These are phyloP conservation scores for Raphanus sativus DNA, from an alignment of 345 rosid species.

Conservation along the genomic window DNA sequence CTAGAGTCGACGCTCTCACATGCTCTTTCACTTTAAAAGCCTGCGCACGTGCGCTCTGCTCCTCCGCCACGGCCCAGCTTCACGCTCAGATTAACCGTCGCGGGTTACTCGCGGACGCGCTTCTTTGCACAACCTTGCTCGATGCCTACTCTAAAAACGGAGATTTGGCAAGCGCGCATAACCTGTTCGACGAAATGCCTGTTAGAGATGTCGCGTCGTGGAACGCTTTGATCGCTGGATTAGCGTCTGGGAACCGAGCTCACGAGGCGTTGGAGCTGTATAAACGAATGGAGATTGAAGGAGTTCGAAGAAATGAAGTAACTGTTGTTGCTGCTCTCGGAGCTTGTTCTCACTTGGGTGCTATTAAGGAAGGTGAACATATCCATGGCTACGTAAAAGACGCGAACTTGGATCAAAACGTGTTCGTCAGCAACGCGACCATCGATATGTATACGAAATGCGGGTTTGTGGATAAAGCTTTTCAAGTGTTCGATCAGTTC, in stretches of 20 bases:
- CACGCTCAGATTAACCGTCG: conserved; percentile 53
- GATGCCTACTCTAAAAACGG: conserved; percentile 71
- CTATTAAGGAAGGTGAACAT: conserved; percentile 59
- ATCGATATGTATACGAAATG: conserved; percentile 88
- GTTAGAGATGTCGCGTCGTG: conserved; percentile 72
- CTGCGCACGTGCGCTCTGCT: conserved; percentile 63
- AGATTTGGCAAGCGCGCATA: conserved; percentile 47
- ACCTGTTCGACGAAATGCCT: conserved; percentile 74
- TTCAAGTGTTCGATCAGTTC: conserved; percentile 53
- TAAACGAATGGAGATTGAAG: conserved; percentile 52
- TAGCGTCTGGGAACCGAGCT: conserved; percentile 63
- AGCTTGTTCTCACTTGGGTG: conserved; percentile 82
- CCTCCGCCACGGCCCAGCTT: conserved; percentile 51
- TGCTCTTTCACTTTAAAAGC: conserved; percentile 82
- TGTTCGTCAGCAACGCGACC: conserved; percentile 65
- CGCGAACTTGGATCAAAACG: conserved; percentile 55
- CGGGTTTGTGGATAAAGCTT: conserved; percentile 71
- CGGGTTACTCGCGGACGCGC: conserved; percentile 66
- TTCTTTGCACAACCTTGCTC: conserved; percentile 72
- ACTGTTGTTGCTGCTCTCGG: conserved; percentile 77
- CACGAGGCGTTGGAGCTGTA: conserved; percentile 65
- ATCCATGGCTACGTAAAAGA: conserved; percentile 49
- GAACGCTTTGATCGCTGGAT: conserved; percentile 82
- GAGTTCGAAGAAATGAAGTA: conserved; percentile 58
- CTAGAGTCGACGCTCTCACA: conserved; percentile 70